Conservation (phyloP, 106 monocot genomes). For the Acanthochlamys bracteata region DNA sequence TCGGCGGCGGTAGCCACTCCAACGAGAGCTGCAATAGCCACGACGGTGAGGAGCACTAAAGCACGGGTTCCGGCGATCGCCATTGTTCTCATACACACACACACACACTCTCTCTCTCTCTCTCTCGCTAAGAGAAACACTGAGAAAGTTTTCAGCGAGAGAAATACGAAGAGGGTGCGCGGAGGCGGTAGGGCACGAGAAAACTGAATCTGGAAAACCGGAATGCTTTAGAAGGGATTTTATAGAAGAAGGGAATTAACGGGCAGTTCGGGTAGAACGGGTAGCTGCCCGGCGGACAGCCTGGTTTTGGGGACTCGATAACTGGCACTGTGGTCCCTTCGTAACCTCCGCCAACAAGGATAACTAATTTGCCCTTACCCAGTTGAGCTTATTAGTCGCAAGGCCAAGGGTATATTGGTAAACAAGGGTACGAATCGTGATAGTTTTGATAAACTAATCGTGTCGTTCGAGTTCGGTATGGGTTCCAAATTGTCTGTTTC, state of each 20-base stretch:
- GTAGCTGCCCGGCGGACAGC: constrained; percentile 3
- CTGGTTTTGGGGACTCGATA: constrained; percentile 7
- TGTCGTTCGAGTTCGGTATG: too few species aligned
- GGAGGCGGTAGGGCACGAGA: not conserved
- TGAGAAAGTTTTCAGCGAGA: not conserved
- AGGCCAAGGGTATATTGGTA: not conserved
- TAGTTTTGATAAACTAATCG: not conserved
- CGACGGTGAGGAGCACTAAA: constrained; percentile 7
- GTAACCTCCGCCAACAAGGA: not conserved
- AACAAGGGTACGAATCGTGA: not conserved
- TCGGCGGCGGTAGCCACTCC: constrained; percentile 7
- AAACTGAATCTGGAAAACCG: not conserved
- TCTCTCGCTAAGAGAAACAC: not conserved
- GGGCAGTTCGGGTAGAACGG: not conserved
- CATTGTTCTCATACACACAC: too few species aligned
- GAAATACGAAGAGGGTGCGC: too few species aligned
- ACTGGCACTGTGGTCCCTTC: constrained; percentile 1
- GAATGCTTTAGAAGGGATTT: not conserved
- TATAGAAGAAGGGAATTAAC: not conserved
- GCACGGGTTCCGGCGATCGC: constrained; percentile 15
- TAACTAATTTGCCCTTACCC: not conserved
- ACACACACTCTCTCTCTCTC: not conserved
- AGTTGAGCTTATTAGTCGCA: not conserved
- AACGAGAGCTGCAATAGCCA: constrained; percentile 11
- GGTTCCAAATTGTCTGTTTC: too few species aligned